Percentiles rank a stretch among this genome's conserved stretches.
phyloP scores from a whole-genome alignment of 257 asterid genomes.

The Solanum appendiculatum region DNA sequence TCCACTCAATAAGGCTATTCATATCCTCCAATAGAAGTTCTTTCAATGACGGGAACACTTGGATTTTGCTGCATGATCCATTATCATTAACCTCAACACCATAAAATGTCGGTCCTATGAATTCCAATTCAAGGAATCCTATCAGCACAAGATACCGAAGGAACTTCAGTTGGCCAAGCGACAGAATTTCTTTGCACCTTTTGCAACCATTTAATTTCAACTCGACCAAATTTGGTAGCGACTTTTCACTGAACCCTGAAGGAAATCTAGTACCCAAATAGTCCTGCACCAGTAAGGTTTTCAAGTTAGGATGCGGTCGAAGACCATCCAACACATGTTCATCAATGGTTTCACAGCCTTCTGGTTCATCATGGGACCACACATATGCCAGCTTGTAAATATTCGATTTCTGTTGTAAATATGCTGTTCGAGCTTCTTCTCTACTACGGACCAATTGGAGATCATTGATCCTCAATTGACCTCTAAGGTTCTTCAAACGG shows the following conservation, averaged over 20 bases:
- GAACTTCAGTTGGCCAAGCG: not conserved
- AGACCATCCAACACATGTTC: not conserved
- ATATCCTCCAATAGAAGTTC: not conserved
- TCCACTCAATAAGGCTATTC: conserved; percentile 8
- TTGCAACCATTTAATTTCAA: not conserved
- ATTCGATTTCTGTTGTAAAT: not conserved
- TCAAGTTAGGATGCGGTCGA: not conserved
- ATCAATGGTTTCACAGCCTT: not conserved
- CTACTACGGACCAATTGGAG: not conserved
- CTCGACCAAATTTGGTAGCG: not conserved
- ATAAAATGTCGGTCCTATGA: not conserved
- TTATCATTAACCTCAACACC: not conserved
- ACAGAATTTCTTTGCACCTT: not conserved
- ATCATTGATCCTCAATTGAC: not conserved
- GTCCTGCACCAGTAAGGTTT: not conserved
- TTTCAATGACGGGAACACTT: conserved; percentile 1
- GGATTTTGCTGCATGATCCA: not conserved
- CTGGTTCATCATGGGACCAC: not conserved
- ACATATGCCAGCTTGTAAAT: not conserved
- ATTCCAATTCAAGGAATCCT: not conserved
- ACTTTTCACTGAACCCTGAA: not conserved
- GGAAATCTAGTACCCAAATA: conserved; percentile 6
- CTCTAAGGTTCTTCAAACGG: not conserved
- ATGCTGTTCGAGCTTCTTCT: not conserved
- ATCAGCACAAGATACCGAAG: not conserved